A percentile compares a stretch with the other conserved stretches of the same genome.
phyloP scores from a whole-genome alignment of 345 rosid species.

The Citrus reticulata region DNA sequence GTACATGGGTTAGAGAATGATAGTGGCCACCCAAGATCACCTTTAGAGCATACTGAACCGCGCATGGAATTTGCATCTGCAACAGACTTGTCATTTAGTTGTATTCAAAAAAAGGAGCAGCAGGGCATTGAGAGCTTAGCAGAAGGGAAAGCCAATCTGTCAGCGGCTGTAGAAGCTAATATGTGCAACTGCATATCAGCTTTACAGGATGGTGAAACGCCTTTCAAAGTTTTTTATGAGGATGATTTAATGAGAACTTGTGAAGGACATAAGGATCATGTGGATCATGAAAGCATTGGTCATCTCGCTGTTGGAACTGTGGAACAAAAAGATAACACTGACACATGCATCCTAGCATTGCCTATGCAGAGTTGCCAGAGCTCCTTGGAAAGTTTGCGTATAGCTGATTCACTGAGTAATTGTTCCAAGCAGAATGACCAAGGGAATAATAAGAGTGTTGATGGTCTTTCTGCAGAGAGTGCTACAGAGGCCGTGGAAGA shows the following conservation, averaged over 20 bases:
- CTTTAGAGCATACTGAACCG: slow-evolving; percentile 5
- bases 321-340: slow-evolving; percentile 17
- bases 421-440: slow-evolving; percentile 21
- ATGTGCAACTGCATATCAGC: slow-evolving; percentile 19
- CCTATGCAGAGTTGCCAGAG: slow-evolving; percentile 16
- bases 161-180: slow-evolving; percentile 22
- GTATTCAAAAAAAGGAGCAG: neutral
- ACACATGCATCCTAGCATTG: neutral
- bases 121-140: slow-evolving; percentile 7
- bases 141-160: slow-evolving; percentile 18
- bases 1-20: slow-evolving; percentile 3
- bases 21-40: neutral
- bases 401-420: slow-evolving; percentile 21
- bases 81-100: neutral
- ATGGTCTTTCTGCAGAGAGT: slow-evolving; percentile 15
- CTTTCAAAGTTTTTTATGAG: slow-evolving; percentile 6
- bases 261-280: slow-evolving; percentile 7
- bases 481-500: slow-evolving; percentile 21
- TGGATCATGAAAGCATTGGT: slow-evolving; percentile 19
- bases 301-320: slow-evolving; percentile 17
- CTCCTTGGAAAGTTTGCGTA: slow-evolving; percentile 19
- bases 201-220: slow-evolving; percentile 15
- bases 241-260: slow-evolving; percentile 13
- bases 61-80: neutral
- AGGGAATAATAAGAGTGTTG: slow-evolving; percentile 12